phyloP scores from a whole-genome alignment of 2,329 filamentous ascomycete species.

The Fusarium coicis region DNA sequence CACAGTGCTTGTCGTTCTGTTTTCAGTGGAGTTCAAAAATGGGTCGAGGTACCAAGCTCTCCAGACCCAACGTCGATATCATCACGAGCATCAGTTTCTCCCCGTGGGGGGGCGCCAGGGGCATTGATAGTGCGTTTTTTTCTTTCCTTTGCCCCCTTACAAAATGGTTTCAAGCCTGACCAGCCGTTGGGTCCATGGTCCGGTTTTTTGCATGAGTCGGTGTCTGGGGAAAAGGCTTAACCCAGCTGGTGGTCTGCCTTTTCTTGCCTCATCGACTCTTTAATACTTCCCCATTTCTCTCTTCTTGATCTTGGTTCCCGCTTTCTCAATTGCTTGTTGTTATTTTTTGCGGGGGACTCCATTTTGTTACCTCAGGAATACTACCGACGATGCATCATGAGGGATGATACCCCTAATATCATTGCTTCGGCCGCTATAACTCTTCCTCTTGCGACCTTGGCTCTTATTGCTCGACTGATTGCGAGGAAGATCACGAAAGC shows the following conservation, averaged over 20 bases:
- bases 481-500: constrained; percentile 38
- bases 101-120: constrained; percentile 30
- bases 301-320: constrained; percentile 4
- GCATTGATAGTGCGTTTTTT: constrained; percentile 8
- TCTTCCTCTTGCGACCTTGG: constrained; percentile 33
- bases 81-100: constrained; percentile 13
- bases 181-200: constrained; percentile 9
- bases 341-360: constrained; percentile 1
- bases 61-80: constrained; percentile 14
- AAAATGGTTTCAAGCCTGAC: constrained; percentile 9
- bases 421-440: constrained; percentile 38
- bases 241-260: not conserved
- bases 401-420: constrained; percentile 37
- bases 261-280: constrained; percentile 10
- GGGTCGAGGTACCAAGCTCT: not conserved
- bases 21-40: constrained; percentile 8
- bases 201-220: constrained; percentile 3
- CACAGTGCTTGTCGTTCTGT: not conserved
- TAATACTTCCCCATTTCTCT: constrained; percentile 23
- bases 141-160: not conserved
- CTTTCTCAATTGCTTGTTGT: not conserved
- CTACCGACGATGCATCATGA: constrained; percentile 36
- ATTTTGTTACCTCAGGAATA: not conserved
- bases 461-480: constrained; percentile 30
- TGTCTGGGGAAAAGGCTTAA: constrained; percentile 16